Evolutionary conservation across 2,329 filamentous ascomycete genomes (phyloP).

Genomic region (Neofusicoccum laricinum): DNA sequence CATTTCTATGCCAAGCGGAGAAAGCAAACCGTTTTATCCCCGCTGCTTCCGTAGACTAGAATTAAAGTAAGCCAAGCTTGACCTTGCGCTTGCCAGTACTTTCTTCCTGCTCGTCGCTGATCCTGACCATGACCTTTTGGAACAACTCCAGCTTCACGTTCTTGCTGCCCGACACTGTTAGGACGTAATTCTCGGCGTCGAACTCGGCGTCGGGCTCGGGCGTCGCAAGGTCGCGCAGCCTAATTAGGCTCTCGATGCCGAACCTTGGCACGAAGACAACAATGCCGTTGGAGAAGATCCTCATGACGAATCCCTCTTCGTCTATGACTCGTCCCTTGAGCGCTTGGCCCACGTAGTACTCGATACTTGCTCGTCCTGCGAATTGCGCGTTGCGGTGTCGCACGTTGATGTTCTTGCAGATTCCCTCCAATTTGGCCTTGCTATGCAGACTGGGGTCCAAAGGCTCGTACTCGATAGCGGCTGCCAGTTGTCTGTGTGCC

Average conservation of each 20-base stretch:
- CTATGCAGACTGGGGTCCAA: slow-evolving; percentile 79
- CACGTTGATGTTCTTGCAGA: slow-evolving; percentile 98
- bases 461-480: slow-evolving; percentile 88
- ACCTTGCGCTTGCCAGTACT: slow-evolving; percentile 93
- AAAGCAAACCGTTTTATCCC: neutral
- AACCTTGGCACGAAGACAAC: slow-evolving; percentile 95
- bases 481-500: slow-evolving; percentile 89
- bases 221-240: slow-evolving; percentile 76
- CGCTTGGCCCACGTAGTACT: slow-evolving; percentile 97
- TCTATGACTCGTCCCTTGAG: slow-evolving; percentile 73
- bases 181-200: slow-evolving; percentile 79
- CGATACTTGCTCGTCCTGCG: slow-evolving; percentile 88
- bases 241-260: slow-evolving; percentile 89
- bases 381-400: slow-evolving; percentile 96
- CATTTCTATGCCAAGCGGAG: neutral
- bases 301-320: slow-evolving; percentile 95
- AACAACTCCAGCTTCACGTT: slow-evolving; percentile 73
- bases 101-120: slow-evolving; percentile 91
- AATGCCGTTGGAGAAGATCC: slow-evolving; percentile 94
- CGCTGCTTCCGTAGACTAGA: neutral
- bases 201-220: slow-evolving; percentile 75
- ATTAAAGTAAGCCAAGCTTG: slow-evolving; percentile 59
- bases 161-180: slow-evolving; percentile 59
- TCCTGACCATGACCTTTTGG: slow-evolving; percentile 83
- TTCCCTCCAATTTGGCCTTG: slow-evolving; percentile 80